These are phyloP conservation scores for Colletotrichum costaricense DNA, from an alignment of 2,329 filamentous ascomycete genomes.

Conservation along the genomic window DNA sequence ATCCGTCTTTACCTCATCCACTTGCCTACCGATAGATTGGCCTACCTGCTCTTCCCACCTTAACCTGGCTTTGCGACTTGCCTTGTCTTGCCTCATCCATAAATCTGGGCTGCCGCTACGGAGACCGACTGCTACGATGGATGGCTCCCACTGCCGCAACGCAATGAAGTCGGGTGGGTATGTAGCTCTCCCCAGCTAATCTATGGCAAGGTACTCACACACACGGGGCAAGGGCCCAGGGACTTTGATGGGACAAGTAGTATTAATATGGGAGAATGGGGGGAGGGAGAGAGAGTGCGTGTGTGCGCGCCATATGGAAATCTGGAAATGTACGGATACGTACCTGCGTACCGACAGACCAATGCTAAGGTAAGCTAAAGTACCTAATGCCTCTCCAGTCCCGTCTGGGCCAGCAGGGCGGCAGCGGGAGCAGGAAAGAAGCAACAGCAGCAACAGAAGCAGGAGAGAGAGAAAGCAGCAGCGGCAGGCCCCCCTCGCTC, in stretches of 20 bases:
- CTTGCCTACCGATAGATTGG: neutral
- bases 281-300: neutral
- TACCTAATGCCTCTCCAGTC: slow-evolving; percentile 8
- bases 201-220: neutral
- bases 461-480: slow-evolving; percentile 7
- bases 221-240: slow-evolving; percentile 8
- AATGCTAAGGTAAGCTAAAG: slow-evolving; percentile 10
- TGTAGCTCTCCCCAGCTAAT: neutral
- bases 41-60: neutral
- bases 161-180: neutral
- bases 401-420: slow-evolving; percentile 17
- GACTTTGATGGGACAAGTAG: neutral
- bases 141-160: slow-evolving; percentile 7
- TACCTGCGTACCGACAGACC: slow-evolving; percentile 19
- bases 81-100: slow-evolving; percentile 4
- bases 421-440: slow-evolving; percentile 10
- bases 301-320: neutral
- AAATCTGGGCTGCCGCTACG: slow-evolving; percentile 8
- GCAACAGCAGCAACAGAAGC: slow-evolving; percentile 10
- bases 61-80: neutral
- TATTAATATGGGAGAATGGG: neutral
- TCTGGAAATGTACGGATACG: slow-evolving; percentile 9
- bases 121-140: neutral
- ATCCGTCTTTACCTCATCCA: neutral
- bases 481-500: slow-evolving; percentile 9